phyloP scores from a whole-genome alignment of 2,329 filamentous ascomycete species.

The Colletotrichum sp. region DNA sequence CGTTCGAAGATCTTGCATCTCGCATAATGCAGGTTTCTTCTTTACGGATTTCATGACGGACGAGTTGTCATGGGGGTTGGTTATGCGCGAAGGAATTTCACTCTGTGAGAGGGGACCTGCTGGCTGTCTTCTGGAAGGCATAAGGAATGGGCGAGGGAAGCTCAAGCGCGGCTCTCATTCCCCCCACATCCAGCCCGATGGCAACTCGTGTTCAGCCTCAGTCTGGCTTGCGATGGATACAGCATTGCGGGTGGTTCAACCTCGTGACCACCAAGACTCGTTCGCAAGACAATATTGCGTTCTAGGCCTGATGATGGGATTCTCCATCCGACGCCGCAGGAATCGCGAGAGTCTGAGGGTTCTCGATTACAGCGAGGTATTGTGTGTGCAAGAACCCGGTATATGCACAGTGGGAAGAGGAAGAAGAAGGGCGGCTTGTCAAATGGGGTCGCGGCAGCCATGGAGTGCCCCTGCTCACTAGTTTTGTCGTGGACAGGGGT shows the following conservation, averaged over 20 bases:
- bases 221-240: neutral
- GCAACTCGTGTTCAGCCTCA: neutral
- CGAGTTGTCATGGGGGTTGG: neutral
- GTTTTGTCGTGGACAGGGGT: slow-evolving; percentile 12
- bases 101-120: neutral
- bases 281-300: neutral
- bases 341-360: neutral
- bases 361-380: neutral
- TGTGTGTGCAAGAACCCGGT: neutral
- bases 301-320: neutral
- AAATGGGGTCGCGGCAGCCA: slow-evolving; percentile 5
- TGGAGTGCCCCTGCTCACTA: slow-evolving; percentile 3
- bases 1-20: neutral
- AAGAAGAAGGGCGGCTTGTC: neutral
- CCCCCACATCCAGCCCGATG: neutral
- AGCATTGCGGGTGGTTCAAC: neutral
- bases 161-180: neutral
- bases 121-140: neutral
- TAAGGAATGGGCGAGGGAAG: neutral
- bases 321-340: neutral
- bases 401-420: neutral
- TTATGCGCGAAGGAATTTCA: neutral
- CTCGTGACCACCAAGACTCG: neutral
- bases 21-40: neutral
- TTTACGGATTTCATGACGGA: neutral